These are phyloP conservation scores for Sporisorium graminicola DNA, from an alignment of 1,284 basidiomycete species.

Conservation along the genomic window DNA sequence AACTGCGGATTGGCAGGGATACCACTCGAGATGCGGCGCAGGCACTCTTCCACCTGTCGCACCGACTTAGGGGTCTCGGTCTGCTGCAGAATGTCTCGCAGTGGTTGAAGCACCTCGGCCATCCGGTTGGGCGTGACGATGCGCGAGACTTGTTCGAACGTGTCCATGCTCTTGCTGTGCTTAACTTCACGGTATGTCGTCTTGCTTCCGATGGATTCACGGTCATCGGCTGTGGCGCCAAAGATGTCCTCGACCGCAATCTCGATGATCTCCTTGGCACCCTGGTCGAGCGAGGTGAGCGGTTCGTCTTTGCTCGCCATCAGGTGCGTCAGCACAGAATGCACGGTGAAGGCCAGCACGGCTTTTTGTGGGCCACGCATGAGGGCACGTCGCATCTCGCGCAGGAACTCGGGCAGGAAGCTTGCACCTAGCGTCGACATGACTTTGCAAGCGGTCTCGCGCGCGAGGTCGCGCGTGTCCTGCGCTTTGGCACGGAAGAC, in stretches of 20 bases:
- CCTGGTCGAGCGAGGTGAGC: constrained; percentile 72
- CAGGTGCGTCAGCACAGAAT: constrained; percentile 81
- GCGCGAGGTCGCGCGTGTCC: constrained; percentile 88
- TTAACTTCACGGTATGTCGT: constrained; percentile 75
- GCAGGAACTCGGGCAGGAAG: constrained; percentile 81
- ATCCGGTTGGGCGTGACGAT: constrained; percentile 72
- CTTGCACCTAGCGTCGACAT: constrained; percentile 80
- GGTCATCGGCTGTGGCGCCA: constrained; percentile 91
- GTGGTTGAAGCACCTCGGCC: constrained; percentile 81
- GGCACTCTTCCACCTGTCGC: constrained; percentile 87
- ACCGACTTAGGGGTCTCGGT: constrained; percentile 86
- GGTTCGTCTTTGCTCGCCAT: constrained; percentile 73
- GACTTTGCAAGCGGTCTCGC: constrained; percentile 88
- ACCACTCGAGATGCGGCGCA: constrained; percentile 85
- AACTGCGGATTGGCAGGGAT: constrained; percentile 86
- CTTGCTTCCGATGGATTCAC: constrained; percentile 89
- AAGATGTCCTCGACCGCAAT: constrained; percentile 93
- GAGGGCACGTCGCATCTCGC: constrained; percentile 85
- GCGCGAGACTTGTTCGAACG: constrained; percentile 65
- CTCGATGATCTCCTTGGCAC: constrained; percentile 83
- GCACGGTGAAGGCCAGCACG: constrained; percentile 86
- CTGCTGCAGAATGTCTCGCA: constrained; percentile 87
- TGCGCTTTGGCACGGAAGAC: constrained; percentile 91
- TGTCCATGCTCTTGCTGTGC: constrained; percentile 68
- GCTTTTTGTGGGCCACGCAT: constrained; percentile 93